Evolutionary conservation across 2,329 filamentous ascomycete genomes (phyloP).

Genomic region (Gyromitra esculenta): DNA sequence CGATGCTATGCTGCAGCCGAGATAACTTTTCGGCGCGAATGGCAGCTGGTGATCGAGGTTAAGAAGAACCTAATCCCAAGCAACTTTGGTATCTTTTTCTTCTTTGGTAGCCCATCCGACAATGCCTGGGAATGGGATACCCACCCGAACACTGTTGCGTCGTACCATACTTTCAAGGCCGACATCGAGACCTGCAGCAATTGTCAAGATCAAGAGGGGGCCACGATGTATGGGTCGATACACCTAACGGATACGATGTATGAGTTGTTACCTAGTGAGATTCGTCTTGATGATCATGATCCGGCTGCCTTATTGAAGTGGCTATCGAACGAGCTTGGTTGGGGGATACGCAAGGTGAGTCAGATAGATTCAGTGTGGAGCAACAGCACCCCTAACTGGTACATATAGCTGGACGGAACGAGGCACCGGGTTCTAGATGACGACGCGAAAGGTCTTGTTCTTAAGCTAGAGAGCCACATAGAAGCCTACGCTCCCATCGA

Average conservation of each 20-base stretch:
- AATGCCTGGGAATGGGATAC: constrained; percentile 1
- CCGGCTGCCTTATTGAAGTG: not conserved
- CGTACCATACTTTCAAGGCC: constrained; percentile 33
- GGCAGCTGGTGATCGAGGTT: constrained; percentile 24
- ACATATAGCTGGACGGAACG: constrained; percentile 10
- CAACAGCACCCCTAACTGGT: not conserved
- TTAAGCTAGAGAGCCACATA: constrained; percentile 15
- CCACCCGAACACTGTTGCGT: constrained; percentile 12
- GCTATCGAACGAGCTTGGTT: constrained; percentile 6
- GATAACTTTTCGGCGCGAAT: constrained; percentile 23
- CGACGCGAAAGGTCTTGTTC: not conserved
- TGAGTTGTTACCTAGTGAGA: not conserved
- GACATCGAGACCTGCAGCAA: constrained; percentile 22
- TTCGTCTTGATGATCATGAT: constrained; percentile 7
- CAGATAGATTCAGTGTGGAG: not conserved
- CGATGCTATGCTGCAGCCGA: not conserved
- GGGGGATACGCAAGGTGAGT: constrained; percentile 27
- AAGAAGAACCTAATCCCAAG: constrained; percentile 25
- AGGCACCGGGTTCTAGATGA: not conserved
- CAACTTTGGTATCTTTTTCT: constrained; percentile 38
- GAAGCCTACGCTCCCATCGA: constrained; percentile 18
- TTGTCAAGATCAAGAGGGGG: constrained; percentile 20
- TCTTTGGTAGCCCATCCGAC: constrained; percentile 9
- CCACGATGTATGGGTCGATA: constrained; percentile 19
- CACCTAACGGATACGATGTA: constrained; percentile 22